Conservation (phyloP, 441 rosid species). For the Biscutella auriculata region DNA sequence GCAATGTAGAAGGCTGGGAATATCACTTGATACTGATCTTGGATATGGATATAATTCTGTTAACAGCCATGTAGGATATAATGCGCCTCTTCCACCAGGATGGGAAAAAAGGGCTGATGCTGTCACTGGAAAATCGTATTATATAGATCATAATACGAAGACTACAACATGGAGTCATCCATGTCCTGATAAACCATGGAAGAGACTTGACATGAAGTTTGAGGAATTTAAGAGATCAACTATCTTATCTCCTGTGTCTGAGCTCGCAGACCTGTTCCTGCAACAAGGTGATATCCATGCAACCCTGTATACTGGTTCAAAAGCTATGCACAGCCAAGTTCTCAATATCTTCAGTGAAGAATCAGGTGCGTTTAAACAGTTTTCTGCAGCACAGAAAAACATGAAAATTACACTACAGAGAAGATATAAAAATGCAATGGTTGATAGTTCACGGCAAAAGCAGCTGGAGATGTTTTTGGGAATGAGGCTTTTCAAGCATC, state of each 20-base stretch:
- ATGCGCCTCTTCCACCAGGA: constrained; percentile 89
- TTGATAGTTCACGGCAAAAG: constrained; percentile 94
- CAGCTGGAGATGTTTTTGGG: constrained; percentile 97
- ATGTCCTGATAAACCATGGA: constrained; percentile 96
- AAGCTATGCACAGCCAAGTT: constrained; percentile 99
- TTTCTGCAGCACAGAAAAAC: constrained; percentile 78
- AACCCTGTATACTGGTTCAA: constrained; percentile 93
- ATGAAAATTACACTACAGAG: constrained; percentile 83
- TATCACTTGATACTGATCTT: constrained; percentile 82
- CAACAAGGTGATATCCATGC: constrained; percentile 96
- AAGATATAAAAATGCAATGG: constrained; percentile 81
- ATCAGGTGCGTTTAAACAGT: constrained; percentile 79
- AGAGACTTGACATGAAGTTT: constrained; percentile 88
- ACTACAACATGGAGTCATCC: constrained; percentile 95
- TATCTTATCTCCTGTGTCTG: constrained; percentile 73
- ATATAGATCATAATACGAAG: constrained; percentile 87
- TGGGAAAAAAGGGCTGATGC: constrained; percentile 96
- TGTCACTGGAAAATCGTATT: constrained; percentile 78
- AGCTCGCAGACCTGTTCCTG: constrained; percentile 88
- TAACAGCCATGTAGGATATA: constrained; percentile 51
- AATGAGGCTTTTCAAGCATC: constrained; percentile 89
- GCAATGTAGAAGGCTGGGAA: constrained; percentile 77
- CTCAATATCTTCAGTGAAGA: constrained; percentile 92
- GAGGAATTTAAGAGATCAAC: constrained; percentile 85
- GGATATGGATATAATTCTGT: constrained; percentile 47